A percentile compares a stretch with the other conserved stretches of the same genome.
Conservation (phyloP, 768 basidiomycete species). For the Termitomyces titanicus region DNA sequence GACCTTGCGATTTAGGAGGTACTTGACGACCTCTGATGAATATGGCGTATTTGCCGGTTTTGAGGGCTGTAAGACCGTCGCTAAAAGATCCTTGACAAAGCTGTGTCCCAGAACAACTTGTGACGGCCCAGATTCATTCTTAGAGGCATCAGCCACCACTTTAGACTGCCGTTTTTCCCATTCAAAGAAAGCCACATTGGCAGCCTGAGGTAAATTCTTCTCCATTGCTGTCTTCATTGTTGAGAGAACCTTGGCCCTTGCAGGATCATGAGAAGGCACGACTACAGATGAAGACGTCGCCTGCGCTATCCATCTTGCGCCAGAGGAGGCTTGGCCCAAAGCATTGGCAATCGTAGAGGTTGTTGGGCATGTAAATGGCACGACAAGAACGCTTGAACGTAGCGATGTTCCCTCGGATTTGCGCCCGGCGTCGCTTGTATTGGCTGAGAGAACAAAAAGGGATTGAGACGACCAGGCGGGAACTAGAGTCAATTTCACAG, state of each 20-base stretch:
- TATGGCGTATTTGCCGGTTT: conserved; percentile 38
- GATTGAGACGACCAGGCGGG: conserved; percentile 41
- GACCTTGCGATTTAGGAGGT: conserved; percentile 53
- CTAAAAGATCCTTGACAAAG: conserved; percentile 59
- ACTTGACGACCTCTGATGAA: conserved; percentile 51
- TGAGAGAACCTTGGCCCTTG: conserved; percentile 17
- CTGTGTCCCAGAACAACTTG: conserved; percentile 30
- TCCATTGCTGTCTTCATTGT: conserved; percentile 21
- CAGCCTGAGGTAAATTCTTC: conserved; percentile 42
- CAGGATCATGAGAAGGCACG: conserved; percentile 11
- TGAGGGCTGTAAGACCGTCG: conserved; percentile 42
- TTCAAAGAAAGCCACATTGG: conserved; percentile 56
- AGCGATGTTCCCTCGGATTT: conserved; percentile 23
- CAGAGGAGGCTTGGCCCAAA: conserved; percentile 14
- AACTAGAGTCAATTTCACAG: conserved; percentile 28
- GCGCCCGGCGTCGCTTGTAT: conserved; percentile 12
- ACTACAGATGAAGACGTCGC: background rate
- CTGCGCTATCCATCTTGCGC: conserved; percentile 13
- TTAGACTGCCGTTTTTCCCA: conserved; percentile 46
- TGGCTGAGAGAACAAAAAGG: conserved; percentile 47
- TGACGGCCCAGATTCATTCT: background rate
- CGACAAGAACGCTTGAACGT: conserved; percentile 53
- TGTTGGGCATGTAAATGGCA: conserved; percentile 51
- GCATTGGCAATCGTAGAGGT: conserved; percentile 51
- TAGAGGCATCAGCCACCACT: conserved; percentile 11